Base-by-base conservation (phyloP, 495 filamentous ascomycete genomes). In the Trichocladium antarcticum region DNA sequence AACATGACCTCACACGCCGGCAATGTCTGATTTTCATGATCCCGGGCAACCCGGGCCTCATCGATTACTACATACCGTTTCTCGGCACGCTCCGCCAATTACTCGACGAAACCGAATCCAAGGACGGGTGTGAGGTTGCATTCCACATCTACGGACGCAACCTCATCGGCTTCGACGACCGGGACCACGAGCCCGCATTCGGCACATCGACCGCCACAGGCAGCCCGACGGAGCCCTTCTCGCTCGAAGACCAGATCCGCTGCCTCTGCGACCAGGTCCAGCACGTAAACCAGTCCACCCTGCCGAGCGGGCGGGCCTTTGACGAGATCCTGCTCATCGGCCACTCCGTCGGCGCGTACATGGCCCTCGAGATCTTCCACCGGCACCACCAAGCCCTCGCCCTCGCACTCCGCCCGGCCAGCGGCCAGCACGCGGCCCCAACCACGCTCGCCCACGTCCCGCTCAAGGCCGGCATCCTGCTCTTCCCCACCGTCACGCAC, bases 41-140 rank as follows among this genome's bases (percentile, higher is more conserved):
- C 35, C 73, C 87, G 22, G 90, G 90, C 14, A 95, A 95, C 52
- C 90, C 90, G 9, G 90, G 90, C 0, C 68, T 95, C 29, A 80
- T 95, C 38, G 68, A 67, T 27, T 96, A 89, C 71, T 97, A 96
- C 65, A 62, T 72, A 31, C 70, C 75, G 1, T 95, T 93, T 64
- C 71, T 79, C 65, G 38, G 64, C 17, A 54, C 68, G 37, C 57
- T 78, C n/a, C 49, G 66, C 11, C 28, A 49, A 16, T 55, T 69
- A 16, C 49, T 73, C 45, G 49, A 70, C 22, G 58, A 61, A 27
- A 49, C 36, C 24, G 46, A 62, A 16, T 42, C 54, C 11, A 31
- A 35, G 1, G 22, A 34, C 4, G 37, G 29, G n/a, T 41, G 16
- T 29, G 14, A 19, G 1, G 7, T 32, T 7, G 42, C 50, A 6